Evolutionary conservation across 305 asterid genomes (phyloP).

Genomic region (Solanum hybrid): DNA sequence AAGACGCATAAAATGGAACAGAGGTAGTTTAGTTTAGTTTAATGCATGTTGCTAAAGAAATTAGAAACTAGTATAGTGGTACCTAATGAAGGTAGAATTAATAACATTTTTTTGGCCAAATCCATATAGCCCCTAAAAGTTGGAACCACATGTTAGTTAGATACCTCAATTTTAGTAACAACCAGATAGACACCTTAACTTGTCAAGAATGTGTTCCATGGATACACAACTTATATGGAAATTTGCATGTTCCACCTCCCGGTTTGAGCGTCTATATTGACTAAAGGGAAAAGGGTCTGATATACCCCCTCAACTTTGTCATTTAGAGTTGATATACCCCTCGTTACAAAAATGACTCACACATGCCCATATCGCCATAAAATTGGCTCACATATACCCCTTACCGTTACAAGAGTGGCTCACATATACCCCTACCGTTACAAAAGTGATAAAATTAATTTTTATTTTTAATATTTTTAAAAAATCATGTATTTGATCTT

Average conservation of each 20-base stretch:
- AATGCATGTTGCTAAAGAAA: background rate
- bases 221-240: background rate
- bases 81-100: background rate
- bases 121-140: background rate
- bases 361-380: background rate
- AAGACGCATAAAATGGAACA: background rate
- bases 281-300: background rate
- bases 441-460: background rate
- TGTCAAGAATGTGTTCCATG: background rate
- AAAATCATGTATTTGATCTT: background rate
- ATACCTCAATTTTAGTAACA: background rate
- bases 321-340: background rate
- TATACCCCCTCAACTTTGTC: background rate
- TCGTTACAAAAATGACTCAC: background rate
- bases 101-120: background rate
- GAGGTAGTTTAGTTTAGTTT: background rate
- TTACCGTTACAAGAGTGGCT: background rate
- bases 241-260: background rate
- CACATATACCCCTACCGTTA: background rate
- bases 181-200: background rate
- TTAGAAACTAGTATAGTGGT: background rate
- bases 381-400: background rate
- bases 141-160: background rate
- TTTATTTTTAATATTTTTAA: no score
- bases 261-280: background rate